These are phyloP conservation scores for Cyberlindnera maritima DNA, from an alignment of 805 yeast species.

Conservation along the genomic window DNA sequence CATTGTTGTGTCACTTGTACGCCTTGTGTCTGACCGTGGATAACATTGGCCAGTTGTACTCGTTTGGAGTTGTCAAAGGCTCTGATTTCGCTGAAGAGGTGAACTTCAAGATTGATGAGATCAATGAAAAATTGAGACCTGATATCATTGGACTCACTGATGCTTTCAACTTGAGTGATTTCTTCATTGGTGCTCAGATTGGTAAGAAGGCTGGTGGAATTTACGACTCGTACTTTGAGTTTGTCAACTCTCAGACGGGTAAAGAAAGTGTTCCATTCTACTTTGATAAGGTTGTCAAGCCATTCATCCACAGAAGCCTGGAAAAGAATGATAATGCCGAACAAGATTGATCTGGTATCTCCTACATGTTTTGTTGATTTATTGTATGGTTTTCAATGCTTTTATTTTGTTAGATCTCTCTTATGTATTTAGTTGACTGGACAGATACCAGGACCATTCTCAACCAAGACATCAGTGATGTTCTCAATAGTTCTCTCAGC, in stretches of 20 bases:
- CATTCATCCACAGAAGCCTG: constrained; percentile 23
- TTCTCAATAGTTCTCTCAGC: constrained; percentile 54
- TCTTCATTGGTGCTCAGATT: constrained; percentile 76
- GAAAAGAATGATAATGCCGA: constrained; percentile 23
- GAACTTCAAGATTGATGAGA: constrained; percentile 25
- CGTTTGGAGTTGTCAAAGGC: constrained; percentile 45
- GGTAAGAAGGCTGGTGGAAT: constrained; percentile 81
- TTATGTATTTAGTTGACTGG: constrained; percentile 12
- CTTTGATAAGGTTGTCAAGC: constrained; percentile 19
- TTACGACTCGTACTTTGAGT: constrained; percentile 73
- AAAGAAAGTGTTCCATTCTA: constrained; percentile 57
- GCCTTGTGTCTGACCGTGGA: constrained; percentile 60
- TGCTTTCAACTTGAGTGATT: constrained; percentile 77
- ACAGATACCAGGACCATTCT: constrained; percentile 15
- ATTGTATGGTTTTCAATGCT: neutral
- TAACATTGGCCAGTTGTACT: constrained; percentile 62
- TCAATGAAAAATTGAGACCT: constrained; percentile 51
- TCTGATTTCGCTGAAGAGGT: constrained; percentile 34
- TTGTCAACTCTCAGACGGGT: constrained; percentile 43
- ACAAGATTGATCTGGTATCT: neutral
- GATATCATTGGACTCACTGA: constrained; percentile 79
- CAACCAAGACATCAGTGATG: constrained; percentile 32
- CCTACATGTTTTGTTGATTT: too few species aligned
- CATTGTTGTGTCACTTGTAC: constrained; percentile 55
- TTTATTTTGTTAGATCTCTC: neutral